phyloP scores from a whole-genome alignment of 1,139 yeast genomes.

The Blastobotrys petasosporus region DNA sequence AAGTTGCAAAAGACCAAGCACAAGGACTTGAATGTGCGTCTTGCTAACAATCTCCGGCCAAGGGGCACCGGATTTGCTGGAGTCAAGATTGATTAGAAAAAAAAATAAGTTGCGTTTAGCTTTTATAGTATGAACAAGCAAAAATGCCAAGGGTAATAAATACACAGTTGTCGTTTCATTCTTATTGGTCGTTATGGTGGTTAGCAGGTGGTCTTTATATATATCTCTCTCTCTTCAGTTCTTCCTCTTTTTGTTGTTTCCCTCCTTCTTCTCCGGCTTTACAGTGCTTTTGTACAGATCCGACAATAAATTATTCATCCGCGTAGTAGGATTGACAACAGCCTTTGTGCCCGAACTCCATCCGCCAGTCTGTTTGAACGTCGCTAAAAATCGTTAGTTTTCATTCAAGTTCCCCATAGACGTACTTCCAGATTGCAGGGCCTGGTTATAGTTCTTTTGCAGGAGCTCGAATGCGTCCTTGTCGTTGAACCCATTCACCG shows the following conservation, averaged over 20 bases:
- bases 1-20: slow-evolving; percentile 70
- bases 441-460: slow-evolving; percentile 17
- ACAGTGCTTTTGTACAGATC: slow-evolving; percentile 17
- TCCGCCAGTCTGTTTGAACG: slow-evolving; percentile 13
- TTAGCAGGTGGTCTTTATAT: neutral
- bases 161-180: too few relatives aligned
- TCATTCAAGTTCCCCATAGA: neutral
- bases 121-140: too few relatives aligned
- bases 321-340: slow-evolving; percentile 11
- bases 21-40: slow-evolving; percentile 40
- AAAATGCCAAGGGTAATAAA: neutral
- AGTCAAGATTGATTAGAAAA: slow-evolving; percentile 27
- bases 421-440: slow-evolving; percentile 16
- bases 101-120: too few relatives aligned
- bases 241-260: slow-evolving; percentile 1
- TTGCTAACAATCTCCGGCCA: slow-evolving; percentile 35
- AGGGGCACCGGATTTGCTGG: slow-evolving; percentile 19
- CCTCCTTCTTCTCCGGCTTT: neutral
- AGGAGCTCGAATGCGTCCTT: slow-evolving; percentile 25
- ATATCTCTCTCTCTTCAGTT: neutral
- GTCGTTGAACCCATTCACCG: slow-evolving; percentile 26
- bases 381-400: neutral
- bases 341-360: slow-evolving; percentile 20
- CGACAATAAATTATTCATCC: slow-evolving; percentile 18
- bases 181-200: too few relatives aligned